A percentile compares a stretch with the other conserved stretches of the same genome.
These are phyloP conservation scores for Geotrichum histeridarum DNA, from an alignment of 1,139 yeast species.

Conservation along the genomic window DNA sequence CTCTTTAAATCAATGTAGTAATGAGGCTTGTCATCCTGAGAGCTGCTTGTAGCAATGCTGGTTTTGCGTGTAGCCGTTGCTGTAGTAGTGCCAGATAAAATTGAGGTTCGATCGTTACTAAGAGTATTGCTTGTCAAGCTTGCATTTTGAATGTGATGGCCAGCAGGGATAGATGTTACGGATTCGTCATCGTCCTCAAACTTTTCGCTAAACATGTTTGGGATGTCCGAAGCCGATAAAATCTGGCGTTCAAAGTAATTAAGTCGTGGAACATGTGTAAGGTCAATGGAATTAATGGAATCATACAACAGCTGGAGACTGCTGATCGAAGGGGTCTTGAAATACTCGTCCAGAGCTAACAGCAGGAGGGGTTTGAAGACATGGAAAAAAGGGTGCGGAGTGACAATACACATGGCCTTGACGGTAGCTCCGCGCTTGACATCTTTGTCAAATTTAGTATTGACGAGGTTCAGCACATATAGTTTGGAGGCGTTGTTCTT, in stretches of 20 bases:
- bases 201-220: constrained; percentile 33
- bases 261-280: constrained; percentile 33
- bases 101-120: constrained; percentile 13
- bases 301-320: constrained; percentile 38
- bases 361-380: constrained; percentile 55
- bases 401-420: constrained; percentile 52
- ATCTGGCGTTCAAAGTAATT: constrained; percentile 33
- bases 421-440: constrained; percentile 54
- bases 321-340: constrained; percentile 30
- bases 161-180: not conserved
- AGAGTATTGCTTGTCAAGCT: constrained; percentile 1
- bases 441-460: constrained; percentile 42
- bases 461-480: constrained; percentile 54
- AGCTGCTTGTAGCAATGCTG: constrained; percentile 10
- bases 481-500: constrained; percentile 41
- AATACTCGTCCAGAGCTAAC: constrained; percentile 48
- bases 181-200: constrained; percentile 24
- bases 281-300: constrained; percentile 39
- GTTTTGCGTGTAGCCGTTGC: constrained; percentile 5
- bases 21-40: constrained; percentile 23
- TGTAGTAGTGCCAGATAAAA: constrained; percentile 1
- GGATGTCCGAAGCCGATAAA: constrained; percentile 31
- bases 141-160: constrained; percentile 3
- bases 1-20: constrained; percentile 33
- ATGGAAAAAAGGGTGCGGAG: constrained; percentile 50